Conservation (phyloP, 2,329 filamentous ascomycete genomes). For the Nothophaeocryptopus gaeumannii region DNA sequence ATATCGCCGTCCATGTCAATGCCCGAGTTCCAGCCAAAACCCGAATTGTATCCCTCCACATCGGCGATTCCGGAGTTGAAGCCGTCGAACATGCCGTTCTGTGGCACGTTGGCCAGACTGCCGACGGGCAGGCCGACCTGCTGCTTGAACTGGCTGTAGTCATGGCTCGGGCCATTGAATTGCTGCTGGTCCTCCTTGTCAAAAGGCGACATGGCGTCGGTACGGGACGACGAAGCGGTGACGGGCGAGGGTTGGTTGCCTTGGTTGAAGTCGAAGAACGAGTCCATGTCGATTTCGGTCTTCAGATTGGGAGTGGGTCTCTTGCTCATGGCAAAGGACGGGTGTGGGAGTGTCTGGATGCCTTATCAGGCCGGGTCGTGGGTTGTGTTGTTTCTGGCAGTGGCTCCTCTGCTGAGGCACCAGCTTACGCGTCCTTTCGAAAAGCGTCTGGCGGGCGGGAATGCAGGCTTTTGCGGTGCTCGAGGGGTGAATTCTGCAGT, state of each 20-base stretch:
- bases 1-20: constrained; percentile 59
- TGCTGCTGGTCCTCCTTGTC: constrained; percentile 38
- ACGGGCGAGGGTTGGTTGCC: constrained; percentile 31
- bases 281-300: constrained; percentile 41
- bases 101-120: constrained; percentile 73
- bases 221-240: constrained; percentile 28
- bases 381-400: background rate
- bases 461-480: background rate
- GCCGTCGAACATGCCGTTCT: constrained; percentile 53
- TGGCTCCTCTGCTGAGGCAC: background rate
- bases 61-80: constrained; percentile 63
- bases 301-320: constrained; percentile 30
- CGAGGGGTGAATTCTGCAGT: too few species aligned
- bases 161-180: constrained; percentile 69
- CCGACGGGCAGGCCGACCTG: constrained; percentile 89
- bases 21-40: constrained; percentile 57
- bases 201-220: constrained; percentile 32
- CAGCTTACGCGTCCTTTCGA: constrained; percentile 12
- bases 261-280: constrained; percentile 41
- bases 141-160: constrained; percentile 93
- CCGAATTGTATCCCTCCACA: constrained; percentile 54
- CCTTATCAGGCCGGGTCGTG: constrained; percentile 3
- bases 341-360: constrained; percentile 4
- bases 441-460: background rate
- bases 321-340: constrained; percentile 22